A percentile compares a stretch with the other conserved stretches of the same genome.
phyloP scores from a whole-genome alignment of 345 rosid species.

The Euphorbia lathyris region DNA sequence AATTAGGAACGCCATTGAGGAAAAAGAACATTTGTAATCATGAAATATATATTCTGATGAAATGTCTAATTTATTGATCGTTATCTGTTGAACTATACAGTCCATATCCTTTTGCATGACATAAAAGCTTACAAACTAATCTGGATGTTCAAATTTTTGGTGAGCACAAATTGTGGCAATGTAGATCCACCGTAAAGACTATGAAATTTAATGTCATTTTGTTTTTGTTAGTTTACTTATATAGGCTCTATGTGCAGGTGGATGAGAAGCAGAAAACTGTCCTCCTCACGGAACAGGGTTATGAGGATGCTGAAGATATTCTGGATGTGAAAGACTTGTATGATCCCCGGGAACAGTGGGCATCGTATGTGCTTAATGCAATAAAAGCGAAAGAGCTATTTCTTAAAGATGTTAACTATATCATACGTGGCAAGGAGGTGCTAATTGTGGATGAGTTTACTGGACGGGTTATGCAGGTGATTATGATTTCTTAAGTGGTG shows the following conservation, averaged over 20 bases:
- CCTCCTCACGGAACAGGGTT: slow-evolving; percentile 93
- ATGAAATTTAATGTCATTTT: background rate
- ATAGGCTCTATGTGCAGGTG: slow-evolving; percentile 49
- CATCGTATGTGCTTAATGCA: slow-evolving; percentile 84
- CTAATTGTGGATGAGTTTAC: slow-evolving; percentile 97
- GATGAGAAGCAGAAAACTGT: slow-evolving; percentile 95
- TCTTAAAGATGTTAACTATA: slow-evolving; percentile 92
- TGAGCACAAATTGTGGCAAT: background rate
- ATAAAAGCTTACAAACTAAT: background rate
- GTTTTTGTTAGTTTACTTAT: slow-evolving; percentile 11
- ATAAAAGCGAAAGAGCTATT: slow-evolving; percentile 92
- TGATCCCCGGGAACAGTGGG: slow-evolving; percentile 99
- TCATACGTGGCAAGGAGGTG: slow-evolving; percentile 89
- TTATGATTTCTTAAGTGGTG: slow-evolving; percentile 15
- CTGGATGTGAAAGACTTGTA: slow-evolving; percentile 85
- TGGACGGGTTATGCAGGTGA: slow-evolving; percentile 98
- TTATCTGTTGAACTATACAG: slow-evolving; percentile 1
- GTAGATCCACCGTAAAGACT: slow-evolving; percentile 1
- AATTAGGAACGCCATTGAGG: background rate
- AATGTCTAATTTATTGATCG: background rate
- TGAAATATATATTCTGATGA: background rate
- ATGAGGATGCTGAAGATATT: slow-evolving; percentile 95
- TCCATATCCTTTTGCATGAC: background rate
- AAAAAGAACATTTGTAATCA: background rate
- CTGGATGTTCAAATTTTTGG: background rate